Evolutionary conservation across 768 basidiomycete genomes (phyloP).

Genomic region (Phaffia tasmanica): DNA sequence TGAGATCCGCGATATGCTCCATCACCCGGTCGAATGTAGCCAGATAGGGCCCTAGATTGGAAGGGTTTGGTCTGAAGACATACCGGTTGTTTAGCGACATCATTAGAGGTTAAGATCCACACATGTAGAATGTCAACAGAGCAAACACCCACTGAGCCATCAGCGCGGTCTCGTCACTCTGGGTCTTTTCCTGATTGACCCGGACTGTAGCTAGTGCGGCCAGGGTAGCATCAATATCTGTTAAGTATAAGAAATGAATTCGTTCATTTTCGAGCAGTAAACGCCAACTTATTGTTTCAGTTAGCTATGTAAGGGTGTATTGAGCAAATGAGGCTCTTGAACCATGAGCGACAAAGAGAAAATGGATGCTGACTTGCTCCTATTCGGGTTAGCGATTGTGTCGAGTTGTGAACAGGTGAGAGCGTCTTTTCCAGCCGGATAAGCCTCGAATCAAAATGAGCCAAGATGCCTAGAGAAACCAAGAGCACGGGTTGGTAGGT

Average conservation of each 20-base stretch:
- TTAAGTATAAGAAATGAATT: no score
- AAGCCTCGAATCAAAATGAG: constrained; percentile 70
- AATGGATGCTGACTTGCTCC: constrained; percentile 51
- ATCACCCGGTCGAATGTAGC: constrained; percentile 1
- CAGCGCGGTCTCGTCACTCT: constrained; percentile 9
- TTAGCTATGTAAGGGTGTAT: background rate
- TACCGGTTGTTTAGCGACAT: background rate
- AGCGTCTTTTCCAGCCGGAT: constrained; percentile 78
- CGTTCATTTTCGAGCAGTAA: background rate
- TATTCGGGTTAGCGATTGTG: constrained; percentile 61
- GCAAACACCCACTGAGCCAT: constrained; percentile 5
- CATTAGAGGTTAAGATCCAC: background rate
- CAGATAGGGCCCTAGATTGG: constrained; percentile 6
- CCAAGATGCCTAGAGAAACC: constrained; percentile 52
- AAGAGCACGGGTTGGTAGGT: no score
- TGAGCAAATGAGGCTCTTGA: background rate
- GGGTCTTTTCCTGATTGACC: constrained; percentile 13
- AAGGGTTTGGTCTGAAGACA: constrained; percentile 6
- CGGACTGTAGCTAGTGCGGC: constrained; percentile 17
- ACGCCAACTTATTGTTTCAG: no score
- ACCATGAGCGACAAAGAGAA: background rate
- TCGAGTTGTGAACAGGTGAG: constrained; percentile 64
- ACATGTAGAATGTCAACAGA: background rate
- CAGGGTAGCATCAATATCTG: constrained; percentile 22
- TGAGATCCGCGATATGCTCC: constrained; percentile 11